Conservation (phyloP, 179 eudicot genomes). For the Actinidia arguta region DNA sequence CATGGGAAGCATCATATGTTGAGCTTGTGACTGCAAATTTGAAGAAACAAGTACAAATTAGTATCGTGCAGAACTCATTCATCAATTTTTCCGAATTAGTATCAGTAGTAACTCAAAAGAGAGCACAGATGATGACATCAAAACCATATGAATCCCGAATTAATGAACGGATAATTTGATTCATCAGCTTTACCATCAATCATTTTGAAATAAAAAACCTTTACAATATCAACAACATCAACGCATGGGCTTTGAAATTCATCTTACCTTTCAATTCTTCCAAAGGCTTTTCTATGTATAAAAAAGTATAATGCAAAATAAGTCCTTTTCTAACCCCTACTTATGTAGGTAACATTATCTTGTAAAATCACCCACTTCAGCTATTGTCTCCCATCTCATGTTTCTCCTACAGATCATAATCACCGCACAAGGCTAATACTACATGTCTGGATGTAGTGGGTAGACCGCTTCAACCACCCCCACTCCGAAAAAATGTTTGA, state of each 20-base stretch:
- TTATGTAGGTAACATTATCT: too few species aligned
- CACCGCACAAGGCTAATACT: too few species aligned
- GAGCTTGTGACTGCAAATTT: conserved; percentile 23
- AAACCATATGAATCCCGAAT: background rate
- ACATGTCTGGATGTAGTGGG: too few species aligned
- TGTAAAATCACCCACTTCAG: too few species aligned
- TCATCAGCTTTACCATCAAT: background rate
- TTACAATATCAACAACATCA: background rate
- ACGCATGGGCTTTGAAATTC: background rate
- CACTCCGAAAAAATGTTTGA: too few species aligned
- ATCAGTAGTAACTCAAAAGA: background rate
- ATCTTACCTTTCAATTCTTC: background rate
- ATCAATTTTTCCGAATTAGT: background rate
- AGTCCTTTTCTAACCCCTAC: too few species aligned
- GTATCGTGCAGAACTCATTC: background rate
- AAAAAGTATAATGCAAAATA: too few species aligned
- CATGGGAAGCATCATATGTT: conserved; percentile 17
- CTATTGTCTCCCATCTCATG: too few species aligned
- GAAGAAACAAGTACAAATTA: background rate
- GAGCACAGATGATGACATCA: background rate
- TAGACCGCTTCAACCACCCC: too few species aligned
- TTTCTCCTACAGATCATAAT: too few species aligned
- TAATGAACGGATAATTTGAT: background rate
- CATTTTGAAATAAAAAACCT: too few species aligned
- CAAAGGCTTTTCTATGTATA: background rate